Conservation (phyloP, 805 yeast species). For the Nakazawaea holstii region DNA sequence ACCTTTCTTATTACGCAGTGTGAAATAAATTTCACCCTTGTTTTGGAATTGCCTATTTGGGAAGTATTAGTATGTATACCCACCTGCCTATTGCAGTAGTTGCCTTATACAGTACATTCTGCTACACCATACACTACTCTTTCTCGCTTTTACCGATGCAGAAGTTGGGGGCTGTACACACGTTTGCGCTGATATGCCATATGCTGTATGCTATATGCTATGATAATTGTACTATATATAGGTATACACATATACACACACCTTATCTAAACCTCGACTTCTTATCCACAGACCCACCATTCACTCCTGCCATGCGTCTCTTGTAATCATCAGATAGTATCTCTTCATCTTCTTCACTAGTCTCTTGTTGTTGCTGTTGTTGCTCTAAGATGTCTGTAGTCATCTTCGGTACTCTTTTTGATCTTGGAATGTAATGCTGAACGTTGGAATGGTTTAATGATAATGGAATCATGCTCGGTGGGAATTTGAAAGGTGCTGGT, state of each 20-base stretch:
- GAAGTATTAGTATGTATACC: too few relatives aligned
- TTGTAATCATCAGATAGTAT: not conserved
- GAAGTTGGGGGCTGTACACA: too few relatives aligned
- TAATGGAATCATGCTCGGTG: conserved; percentile 18
- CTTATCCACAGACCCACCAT: not conserved
- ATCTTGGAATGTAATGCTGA: conserved; percentile 12
- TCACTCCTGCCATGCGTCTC: not conserved
- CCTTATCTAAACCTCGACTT: not conserved
- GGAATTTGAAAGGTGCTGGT: conserved; percentile 22
- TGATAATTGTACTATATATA: too few relatives aligned
- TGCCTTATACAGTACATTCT: too few relatives aligned
- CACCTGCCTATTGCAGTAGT: not conserved
- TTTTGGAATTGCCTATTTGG: not conserved
- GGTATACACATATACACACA: too few relatives aligned
- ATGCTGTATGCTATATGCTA: too few relatives aligned
- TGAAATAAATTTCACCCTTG: not conserved
- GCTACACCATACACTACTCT: too few relatives aligned
- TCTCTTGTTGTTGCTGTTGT: conserved; percentile 7
- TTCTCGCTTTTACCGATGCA: too few relatives aligned
- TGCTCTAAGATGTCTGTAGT: not conserved
- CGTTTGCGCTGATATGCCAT: too few relatives aligned
- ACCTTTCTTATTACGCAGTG: too few relatives aligned
- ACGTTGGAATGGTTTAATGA: conserved; percentile 16
- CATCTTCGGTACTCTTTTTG: not conserved
- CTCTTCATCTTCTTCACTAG: conserved; percentile 13